Conservation (phyloP, 2,329 filamentous ascomycete genomes). For the Dendrostoma leiphaemia region DNA sequence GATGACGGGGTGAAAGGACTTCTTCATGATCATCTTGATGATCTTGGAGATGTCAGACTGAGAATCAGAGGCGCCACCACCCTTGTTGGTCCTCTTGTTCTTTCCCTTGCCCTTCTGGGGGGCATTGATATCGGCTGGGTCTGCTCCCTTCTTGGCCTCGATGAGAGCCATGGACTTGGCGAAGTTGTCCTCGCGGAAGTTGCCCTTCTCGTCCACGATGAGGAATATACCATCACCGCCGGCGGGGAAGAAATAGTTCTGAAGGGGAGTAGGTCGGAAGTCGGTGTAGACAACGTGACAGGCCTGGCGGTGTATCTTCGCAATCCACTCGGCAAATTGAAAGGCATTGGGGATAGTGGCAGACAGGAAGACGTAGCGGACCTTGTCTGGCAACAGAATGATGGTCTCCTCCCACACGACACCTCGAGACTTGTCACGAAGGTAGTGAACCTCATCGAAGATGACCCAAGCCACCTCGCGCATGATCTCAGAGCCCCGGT, state of each 20-base stretch:
- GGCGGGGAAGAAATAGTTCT: slow-evolving; percentile 96
- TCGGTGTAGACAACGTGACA: slow-evolving; percentile 99
- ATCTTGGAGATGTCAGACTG: slow-evolving; percentile 93
- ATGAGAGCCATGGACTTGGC: slow-evolving; percentile 92
- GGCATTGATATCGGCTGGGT: slow-evolving; percentile 74
- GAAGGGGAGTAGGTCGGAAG: slow-evolving; percentile 91
- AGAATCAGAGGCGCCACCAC: slow-evolving; percentile 68
- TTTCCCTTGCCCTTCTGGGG: slow-evolving; percentile 85
- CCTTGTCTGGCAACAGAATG: slow-evolving; percentile 95
- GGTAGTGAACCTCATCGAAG: slow-evolving; percentile 98
- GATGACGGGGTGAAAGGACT: slow-evolving; percentile 96
- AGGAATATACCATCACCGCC: slow-evolving; percentile 91
- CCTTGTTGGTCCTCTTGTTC: slow-evolving; percentile 89
- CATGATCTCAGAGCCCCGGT: slow-evolving; percentile 98
- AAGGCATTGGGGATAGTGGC: slow-evolving; percentile 98
- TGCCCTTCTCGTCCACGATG: slow-evolving; percentile 93
- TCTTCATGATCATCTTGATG: slow-evolving; percentile 97
- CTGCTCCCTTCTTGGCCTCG: slow-evolving; percentile 81
- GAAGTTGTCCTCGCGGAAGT: slow-evolving; percentile 96
- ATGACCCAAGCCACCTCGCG: slow-evolving; percentile 98
- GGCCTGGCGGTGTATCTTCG: slow-evolving; percentile 94
- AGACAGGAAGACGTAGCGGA: slow-evolving; percentile 96
- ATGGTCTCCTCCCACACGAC: slow-evolving; percentile 99
- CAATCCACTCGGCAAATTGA: slow-evolving; percentile 99
- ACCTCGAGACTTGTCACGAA: slow-evolving; percentile 90